Evolutionary conservation across 1,284 basidiomycete genomes (phyloP).

Genomic region (Fistulinella staudtii): DNA sequence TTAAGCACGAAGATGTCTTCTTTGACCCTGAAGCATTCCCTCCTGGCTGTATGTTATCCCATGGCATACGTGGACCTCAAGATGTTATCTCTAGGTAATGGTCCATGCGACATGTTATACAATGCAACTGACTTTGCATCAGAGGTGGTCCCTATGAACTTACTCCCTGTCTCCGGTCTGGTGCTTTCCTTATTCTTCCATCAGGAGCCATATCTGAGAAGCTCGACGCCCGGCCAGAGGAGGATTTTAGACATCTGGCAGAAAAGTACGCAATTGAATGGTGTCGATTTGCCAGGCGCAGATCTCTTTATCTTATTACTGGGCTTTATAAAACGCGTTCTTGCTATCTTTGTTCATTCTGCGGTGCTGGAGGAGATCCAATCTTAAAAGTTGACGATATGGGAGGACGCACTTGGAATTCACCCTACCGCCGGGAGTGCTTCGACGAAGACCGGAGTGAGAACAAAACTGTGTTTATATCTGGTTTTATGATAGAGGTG

Average conservation of each 20-base stretch:
- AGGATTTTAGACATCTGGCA: background rate
- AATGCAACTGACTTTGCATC: background rate
- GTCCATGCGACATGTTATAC: background rate
- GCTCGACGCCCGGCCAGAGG: background rate
- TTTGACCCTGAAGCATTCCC: too few species aligned
- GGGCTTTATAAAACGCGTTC: constrained; percentile 1
- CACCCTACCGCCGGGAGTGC: background rate
- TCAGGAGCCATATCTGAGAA: background rate
- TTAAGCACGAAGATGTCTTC: too few species aligned
- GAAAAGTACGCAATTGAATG: constrained; percentile 1
- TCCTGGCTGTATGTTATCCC: background rate
- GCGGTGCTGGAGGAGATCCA: background rate
- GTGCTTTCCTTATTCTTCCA: constrained; percentile 4
- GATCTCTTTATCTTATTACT: constrained; percentile 6
- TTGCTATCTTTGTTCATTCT: constrained; percentile 1
- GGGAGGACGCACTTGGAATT: background rate
- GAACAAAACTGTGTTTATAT: background rate
- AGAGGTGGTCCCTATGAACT: background rate
- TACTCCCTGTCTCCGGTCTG: background rate
- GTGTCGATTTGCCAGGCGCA: background rate
- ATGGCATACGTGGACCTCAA: background rate
- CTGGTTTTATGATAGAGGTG: background rate
- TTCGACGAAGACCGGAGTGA: background rate
- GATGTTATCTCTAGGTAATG: background rate
- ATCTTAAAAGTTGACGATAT: background rate